Percentiles rank a stretch among this genome's conserved stretches.
These are phyloP conservation scores for Candida gigantensis DNA, from an alignment of 1,139 yeast species.

Conservation along the genomic window DNA sequence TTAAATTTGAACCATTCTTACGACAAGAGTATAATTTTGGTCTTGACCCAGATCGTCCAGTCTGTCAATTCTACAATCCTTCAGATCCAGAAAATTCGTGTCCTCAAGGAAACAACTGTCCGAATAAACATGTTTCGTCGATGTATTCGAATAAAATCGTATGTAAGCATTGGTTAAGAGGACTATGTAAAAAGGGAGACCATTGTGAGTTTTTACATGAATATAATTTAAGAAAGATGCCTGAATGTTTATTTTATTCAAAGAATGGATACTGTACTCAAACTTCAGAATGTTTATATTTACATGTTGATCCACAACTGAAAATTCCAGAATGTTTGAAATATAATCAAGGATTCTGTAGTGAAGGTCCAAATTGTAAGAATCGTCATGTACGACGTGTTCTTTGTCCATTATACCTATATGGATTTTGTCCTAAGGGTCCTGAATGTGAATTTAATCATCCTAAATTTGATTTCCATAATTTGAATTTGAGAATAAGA, in stretches of 20 bases:
- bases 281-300: conserved; percentile 89
- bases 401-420: conserved; percentile 78
- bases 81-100: conserved; percentile 65
- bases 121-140: conserved; percentile 84
- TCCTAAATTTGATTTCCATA: conserved; percentile 52
- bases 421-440: conserved; percentile 91
- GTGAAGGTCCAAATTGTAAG: conserved; percentile 85
- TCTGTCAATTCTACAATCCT: conserved; percentile 72
- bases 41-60: conserved; percentile 86
- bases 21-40: conserved; percentile 81
- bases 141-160: conserved; percentile 82
- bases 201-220: conserved; percentile 97
- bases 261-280: conserved; percentile 93
- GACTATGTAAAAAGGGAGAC: conserved; percentile 94
- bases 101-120: conserved; percentile 83
- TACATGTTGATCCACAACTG: conserved; percentile 87
- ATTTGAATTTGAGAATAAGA: conserved; percentile 50
- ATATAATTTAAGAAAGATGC: conserved; percentile 92
- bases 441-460: conserved; percentile 59
- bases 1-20: conserved; percentile 84
- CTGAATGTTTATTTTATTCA: conserved; percentile 88
- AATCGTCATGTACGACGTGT: conserved; percentile 78
- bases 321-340: conserved; percentile 86
- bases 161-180: conserved; percentile 98
- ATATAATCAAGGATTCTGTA: conserved; percentile 88